phyloP scores from a whole-genome alignment of 2,329 filamentous ascomycete genomes.

The Hypoxylon sp. region DNA sequence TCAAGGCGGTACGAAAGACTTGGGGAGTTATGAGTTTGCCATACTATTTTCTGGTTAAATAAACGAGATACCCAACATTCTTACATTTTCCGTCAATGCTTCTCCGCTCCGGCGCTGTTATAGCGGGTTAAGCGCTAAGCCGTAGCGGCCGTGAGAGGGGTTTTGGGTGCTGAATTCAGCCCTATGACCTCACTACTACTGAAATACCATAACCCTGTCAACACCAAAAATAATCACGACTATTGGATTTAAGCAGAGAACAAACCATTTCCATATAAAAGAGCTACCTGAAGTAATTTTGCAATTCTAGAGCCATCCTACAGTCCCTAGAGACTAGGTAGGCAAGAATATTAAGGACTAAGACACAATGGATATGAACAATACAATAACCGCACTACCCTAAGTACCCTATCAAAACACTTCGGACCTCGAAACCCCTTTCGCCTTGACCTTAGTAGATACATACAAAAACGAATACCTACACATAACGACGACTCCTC shows the following conservation, averaged over 20 bases:
- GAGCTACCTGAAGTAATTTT: no score
- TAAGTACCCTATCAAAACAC: no score
- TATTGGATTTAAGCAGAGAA: neutral
- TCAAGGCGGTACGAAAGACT: neutral
- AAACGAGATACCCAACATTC: constrained; percentile 10
- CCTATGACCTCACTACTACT: constrained; percentile 23
- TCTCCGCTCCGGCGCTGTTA: constrained; percentile 11
- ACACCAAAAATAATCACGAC: neutral
- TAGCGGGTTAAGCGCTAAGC: constrained; percentile 13
- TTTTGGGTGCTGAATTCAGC: constrained; percentile 9
- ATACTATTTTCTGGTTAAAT: neutral
- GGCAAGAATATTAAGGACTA: neutral
- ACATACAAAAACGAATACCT: constrained; percentile 1
- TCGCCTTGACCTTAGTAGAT: neutral
- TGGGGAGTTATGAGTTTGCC: neutral
- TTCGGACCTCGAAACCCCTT: neutral
- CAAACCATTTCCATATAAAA: no score
- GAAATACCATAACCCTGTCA: neutral
- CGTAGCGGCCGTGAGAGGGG: neutral
- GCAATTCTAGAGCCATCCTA: no score
- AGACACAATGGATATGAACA: neutral
- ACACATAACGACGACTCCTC: neutral
- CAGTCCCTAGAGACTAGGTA: no score
- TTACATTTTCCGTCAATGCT: constrained; percentile 24
- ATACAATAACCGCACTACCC: constrained; percentile 2